Evolutionary conservation across 208 protist genomes (phyloP).

Genomic region (Crithidia thermophila): DNA sequence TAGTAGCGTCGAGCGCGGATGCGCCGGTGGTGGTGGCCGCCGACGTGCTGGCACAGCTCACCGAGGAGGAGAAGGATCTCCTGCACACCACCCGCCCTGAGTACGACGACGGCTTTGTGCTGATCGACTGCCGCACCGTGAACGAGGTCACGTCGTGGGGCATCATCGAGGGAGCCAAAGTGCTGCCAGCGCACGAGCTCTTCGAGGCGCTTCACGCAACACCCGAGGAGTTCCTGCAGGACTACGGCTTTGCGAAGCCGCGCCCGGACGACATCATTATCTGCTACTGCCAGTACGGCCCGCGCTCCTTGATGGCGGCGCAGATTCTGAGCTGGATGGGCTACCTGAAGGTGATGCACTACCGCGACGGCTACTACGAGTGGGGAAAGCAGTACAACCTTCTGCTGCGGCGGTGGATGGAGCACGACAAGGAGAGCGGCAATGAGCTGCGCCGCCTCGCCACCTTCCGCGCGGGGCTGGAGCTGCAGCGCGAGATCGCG

Average conservation of each 20-base stretch:
- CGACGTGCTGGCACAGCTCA: conserved; percentile 49
- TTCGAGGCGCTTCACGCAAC: conserved; percentile 84
- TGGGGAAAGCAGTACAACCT: conserved; percentile 89
- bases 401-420: conserved; percentile 79
- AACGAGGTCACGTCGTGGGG: conserved; percentile 87
- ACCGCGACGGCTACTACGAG: conserved; percentile 84
- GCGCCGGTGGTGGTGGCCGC: conserved; percentile 42
- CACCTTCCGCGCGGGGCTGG: conserved; percentile 64
- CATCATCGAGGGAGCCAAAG: conserved; percentile 84
- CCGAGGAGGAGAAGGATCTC: conserved; percentile 48
- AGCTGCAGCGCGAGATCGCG: conserved; percentile 80
- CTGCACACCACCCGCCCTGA: conserved; percentile 60
- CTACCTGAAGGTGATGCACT: conserved; percentile 78
- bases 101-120: conserved; percentile 78
- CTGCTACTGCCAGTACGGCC: conserved; percentile 86
- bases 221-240: conserved; percentile 64
- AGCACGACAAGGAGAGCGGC: conserved; percentile 72
- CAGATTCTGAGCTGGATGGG: conserved; percentile 88
- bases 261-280: conserved; percentile 71
- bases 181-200: conserved; percentile 82
- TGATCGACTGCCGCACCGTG: conserved; percentile 84
- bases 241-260: conserved; percentile 82
- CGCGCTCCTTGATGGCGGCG: conserved; percentile 79
- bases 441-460: conserved; percentile 72
- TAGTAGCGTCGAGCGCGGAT: conserved; percentile 39